Base-by-base conservation (phyloP, 495 filamentous ascomycete species). In the Pyrenula massariospora region DNA sequence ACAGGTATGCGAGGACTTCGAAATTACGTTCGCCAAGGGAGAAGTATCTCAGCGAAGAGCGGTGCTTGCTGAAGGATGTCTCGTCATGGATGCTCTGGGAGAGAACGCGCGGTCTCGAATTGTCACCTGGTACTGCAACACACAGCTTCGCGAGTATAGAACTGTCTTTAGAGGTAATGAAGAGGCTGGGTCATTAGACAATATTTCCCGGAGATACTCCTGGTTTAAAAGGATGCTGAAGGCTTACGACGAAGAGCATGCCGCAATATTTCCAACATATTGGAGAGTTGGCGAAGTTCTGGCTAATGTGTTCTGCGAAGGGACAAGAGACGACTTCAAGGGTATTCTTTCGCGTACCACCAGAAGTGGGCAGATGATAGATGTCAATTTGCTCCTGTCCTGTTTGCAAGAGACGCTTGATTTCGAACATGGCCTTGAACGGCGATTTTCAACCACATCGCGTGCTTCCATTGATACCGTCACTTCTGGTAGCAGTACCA, bases 1-100 rank as follows among this genome's bases (percentile, higher is more conserved):
- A 73, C 94, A 98, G 68, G 84, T 97, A 21, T 98, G 93, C 68
- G 93, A 97, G 71, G 93, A 98, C 69, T 97, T 98, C 62, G 93
- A 98, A 75, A 78, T 96, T 50, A 84, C 85, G 0, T 97, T 97
- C 70, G 88, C 94, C 19, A 95, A 93, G 68, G 85, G 83, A 2
- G 92, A 97, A 67, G 82, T 95, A 19, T 74, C 75, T 10, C 75
- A 82, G 56, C 83, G 80, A 60, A 85, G 84, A 60, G 78, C 73
- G 12, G 83, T 86, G 62, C 77, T 98, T 50, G 74, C 84, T 20
- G 94, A 98, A 69, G 88, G 88, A 10, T 98, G 93, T 67, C 74
- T 84, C 59, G 92, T 97, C 49, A 93, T 95, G 82, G 94, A 98
- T 76, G 89, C 93, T 42, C 72, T 98, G 51, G 94, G 94, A 3